Conservation (phyloP, 1,284 basidiomycete species). For the Gomphus sp. region DNA sequence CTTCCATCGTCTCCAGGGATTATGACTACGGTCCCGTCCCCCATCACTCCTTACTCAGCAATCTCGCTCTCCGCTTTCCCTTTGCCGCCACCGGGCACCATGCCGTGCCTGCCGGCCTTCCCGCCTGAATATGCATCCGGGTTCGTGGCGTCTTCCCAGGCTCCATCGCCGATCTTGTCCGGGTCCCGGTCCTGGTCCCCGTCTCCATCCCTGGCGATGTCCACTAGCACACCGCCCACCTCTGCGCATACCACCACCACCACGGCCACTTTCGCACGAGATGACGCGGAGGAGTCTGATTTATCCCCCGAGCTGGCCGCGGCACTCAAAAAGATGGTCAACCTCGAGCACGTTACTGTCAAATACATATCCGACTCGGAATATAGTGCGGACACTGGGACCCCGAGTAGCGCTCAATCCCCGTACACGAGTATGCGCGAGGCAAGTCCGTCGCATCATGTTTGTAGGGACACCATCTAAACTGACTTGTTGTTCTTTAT, state of each 20-base stretch:
- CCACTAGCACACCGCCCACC: background rate
- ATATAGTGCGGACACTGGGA: background rate
- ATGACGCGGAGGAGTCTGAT: background rate
- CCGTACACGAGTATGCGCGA: background rate
- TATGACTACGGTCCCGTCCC: background rate
- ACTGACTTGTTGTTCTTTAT: background rate
- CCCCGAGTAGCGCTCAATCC: background rate
- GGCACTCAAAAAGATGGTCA: background rate
- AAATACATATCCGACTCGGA: background rate
- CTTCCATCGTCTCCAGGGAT: background rate
- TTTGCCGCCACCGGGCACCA: background rate
- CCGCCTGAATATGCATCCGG: background rate
- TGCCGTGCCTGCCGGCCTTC: background rate
- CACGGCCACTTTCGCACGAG: background rate
- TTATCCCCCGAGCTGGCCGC: background rate
- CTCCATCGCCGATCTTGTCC: background rate
- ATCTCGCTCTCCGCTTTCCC: constrained; percentile 11
- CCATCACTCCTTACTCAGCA: constrained; percentile 7
- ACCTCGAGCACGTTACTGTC: constrained; percentile 2
- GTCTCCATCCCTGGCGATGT: background rate
- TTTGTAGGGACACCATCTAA: background rate
- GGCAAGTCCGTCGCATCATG: background rate
- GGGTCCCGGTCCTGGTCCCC: background rate
- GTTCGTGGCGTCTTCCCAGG: background rate
- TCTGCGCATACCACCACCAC: background rate